A percentile compares a stretch with the other conserved stretches of the same genome.
Evolutionary conservation across 805 yeast species (phyloP).

Genomic region (Yarrowia bubula): DNA sequence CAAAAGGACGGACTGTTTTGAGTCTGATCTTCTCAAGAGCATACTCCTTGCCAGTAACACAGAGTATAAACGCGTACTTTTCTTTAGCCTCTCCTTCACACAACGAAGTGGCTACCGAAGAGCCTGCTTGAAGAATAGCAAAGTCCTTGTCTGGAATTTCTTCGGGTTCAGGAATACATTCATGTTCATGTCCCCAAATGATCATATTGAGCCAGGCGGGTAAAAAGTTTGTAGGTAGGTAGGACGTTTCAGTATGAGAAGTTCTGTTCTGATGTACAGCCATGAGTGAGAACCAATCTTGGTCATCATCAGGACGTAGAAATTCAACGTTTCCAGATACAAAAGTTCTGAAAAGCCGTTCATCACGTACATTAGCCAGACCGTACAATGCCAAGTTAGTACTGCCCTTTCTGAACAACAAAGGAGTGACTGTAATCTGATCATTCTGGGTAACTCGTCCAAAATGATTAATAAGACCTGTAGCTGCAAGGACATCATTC

Average conservation of each 20-base stretch:
- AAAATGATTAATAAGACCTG: conserved; percentile 85
- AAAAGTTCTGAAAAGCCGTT: conserved; percentile 77
- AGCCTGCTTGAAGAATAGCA: conserved; percentile 85
- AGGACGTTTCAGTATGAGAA: conserved; percentile 74
- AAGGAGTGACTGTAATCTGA: conserved; percentile 67
- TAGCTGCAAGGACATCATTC: conserved; percentile 73
- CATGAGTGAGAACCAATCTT: conserved; percentile 77
- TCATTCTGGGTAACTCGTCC: conserved; percentile 80
- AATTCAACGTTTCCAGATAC: conserved; percentile 78
- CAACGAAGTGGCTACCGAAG: conserved; percentile 87
- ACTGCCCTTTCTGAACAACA: conserved; percentile 75
- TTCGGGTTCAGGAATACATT: conserved; percentile 72
- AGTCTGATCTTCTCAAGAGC: conserved; percentile 60
- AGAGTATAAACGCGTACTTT: conserved; percentile 72
- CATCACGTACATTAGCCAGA: conserved; percentile 83
- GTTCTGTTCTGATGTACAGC: conserved; percentile 91
- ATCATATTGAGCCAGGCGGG: conserved; percentile 81
- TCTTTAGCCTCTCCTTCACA: conserved; percentile 77
- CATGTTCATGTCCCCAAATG: conserved; percentile 98
- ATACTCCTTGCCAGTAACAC: conserved; percentile 57
- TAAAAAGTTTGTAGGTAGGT: conserved; percentile 78
- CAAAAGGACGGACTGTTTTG: conserved; percentile 77
- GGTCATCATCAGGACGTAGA: conserved; percentile 58
- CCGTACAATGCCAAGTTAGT: conserved; percentile 88
- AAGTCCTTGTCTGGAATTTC: conserved; percentile 57